Evolutionary conservation across 1,139 yeast species (phyloP), one percentile per base, ranked within the genome.

Genomic region (Sporopachydermia cereana): DNA sequence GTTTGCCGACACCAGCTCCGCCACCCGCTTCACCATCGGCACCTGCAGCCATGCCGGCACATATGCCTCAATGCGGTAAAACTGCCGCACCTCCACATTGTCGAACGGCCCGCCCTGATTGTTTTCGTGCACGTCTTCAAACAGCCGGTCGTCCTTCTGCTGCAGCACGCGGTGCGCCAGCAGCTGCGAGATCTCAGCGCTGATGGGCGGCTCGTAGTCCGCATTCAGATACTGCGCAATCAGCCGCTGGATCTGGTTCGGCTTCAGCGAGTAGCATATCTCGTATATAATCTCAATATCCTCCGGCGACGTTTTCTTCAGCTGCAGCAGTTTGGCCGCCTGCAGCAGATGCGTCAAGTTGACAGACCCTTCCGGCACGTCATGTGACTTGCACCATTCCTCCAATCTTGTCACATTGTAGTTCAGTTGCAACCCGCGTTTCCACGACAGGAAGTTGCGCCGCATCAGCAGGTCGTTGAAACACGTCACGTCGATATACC

Each of bases 331-430:
- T 67, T 93, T 93, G 43, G 96, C 93, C 23, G 95, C 93, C 67
- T 93, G 98, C 58, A 88, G 74, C 59, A 93, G 72, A 61, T 89
- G 97, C 52, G 84, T 82, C 61, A 93, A 73, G 57, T 88, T 81
- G 36, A 82, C 76, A n/a, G 91, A 76, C 3, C 95, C 96, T 59
- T 89, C 96, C 46, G 85, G 83, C 54, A 93, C 77, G 49, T 84
- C 94, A 62, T 91, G 96, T 3, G 91, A 79, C 66, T 88, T 91
- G 66, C 98, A 91, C 98, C 98, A 93, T 67, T 93, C 99, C 63
- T 89, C 97, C 56, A 93, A 74, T 58, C 98, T 77, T 3, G 98
- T 91, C 46, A 89, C 93, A 62, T 93, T 93, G 68, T 93, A 93
- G 62, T 89, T 91, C 66, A 93, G 78, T 66, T 93, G 98, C 54